Evolutionary conservation across 1,284 basidiomycete genomes (phyloP).

Genomic region (Anthracocystis walkeri): DNA sequence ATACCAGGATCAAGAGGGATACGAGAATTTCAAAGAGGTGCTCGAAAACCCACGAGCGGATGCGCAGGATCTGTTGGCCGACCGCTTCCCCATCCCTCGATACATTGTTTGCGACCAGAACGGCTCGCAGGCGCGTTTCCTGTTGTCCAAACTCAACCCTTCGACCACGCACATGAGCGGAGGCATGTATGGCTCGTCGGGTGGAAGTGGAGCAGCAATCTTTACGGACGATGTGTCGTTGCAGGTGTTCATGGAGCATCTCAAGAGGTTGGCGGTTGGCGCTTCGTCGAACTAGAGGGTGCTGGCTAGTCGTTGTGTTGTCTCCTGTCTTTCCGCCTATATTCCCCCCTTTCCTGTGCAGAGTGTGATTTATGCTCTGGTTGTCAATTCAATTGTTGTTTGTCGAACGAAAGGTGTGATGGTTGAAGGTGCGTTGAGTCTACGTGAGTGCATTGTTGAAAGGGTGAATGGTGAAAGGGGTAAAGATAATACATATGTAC

Average conservation of each 20-base stretch:
- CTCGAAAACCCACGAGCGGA: conserved; percentile 81
- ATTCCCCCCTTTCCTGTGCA: neutral
- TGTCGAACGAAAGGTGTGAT: too few relatives aligned
- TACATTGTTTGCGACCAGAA: conserved; percentile 99
- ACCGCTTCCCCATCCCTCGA: conserved; percentile 95
- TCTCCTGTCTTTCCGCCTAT: neutral
- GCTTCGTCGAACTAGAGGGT: conserved; percentile 58
- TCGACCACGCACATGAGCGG: conserved; percentile 96
- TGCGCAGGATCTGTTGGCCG: conserved; percentile 85
- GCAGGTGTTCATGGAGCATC: conserved; percentile 71
- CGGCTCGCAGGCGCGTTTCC: conserved; percentile 95
- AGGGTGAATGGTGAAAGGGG: conserved; percentile 6
- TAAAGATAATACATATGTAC: conserved; percentile 4
- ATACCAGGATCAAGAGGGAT: conserved; percentile 98
- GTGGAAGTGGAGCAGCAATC: conserved; percentile 82
- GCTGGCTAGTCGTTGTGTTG: neutral
- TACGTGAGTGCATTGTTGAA: too few relatives aligned
- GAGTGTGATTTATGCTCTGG: too few relatives aligned
- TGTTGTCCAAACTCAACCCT: conserved; percentile 95
- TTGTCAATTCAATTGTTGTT: too few relatives aligned
- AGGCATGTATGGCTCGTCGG: conserved; percentile 71
- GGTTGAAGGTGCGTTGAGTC: too few relatives aligned
- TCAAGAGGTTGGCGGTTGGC: conserved; percentile 69
- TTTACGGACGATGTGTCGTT: conserved; percentile 92
- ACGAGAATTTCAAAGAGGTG: conserved; percentile 97